Conservation (phyloP, 148 eudicot species). For the Vaccinium macrocarpon region DNA sequence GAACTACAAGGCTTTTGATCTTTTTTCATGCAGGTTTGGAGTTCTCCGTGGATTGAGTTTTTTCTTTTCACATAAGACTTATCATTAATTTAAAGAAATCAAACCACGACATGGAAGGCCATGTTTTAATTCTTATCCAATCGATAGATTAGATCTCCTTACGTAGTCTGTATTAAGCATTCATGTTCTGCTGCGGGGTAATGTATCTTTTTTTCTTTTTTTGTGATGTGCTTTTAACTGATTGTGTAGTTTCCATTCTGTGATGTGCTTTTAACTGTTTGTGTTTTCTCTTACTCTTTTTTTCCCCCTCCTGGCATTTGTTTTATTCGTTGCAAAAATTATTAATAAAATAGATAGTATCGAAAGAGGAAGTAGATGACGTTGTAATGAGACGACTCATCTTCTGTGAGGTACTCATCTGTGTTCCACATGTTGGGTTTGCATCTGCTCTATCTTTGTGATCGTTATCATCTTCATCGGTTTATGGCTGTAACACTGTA, state of each 20-base stretch:
- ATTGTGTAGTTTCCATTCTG: too few relatives aligned
- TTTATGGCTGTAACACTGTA: neutral
- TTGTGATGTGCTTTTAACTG: neutral
- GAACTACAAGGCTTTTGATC: neutral
- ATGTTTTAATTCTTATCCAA: neutral
- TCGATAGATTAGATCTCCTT: neutral
- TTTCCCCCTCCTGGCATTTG: neutral
- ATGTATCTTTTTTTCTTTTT: neutral
- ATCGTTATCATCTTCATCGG: neutral
- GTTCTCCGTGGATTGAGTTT: neutral
- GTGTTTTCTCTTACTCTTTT: neutral
- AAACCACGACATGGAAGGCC: neutral
- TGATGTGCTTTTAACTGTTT: neutral
- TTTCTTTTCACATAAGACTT: neutral
- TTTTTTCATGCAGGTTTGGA: neutral
- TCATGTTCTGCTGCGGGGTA: neutral
- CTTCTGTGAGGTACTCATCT: neutral
- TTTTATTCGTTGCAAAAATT: too few relatives aligned
- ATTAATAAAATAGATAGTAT: neutral
- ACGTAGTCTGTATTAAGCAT: neutral
- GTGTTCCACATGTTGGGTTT: constrained; percentile 1
- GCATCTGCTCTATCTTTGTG: neutral
- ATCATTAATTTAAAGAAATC: neutral
- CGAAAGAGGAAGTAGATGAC: neutral
- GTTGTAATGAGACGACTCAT: neutral